A percentile compares a stretch with the other conserved stretches of the same genome.
phyloP scores from a whole-genome alignment of 768 basidiomycete genomes.

The Calocybe cyanea region DNA sequence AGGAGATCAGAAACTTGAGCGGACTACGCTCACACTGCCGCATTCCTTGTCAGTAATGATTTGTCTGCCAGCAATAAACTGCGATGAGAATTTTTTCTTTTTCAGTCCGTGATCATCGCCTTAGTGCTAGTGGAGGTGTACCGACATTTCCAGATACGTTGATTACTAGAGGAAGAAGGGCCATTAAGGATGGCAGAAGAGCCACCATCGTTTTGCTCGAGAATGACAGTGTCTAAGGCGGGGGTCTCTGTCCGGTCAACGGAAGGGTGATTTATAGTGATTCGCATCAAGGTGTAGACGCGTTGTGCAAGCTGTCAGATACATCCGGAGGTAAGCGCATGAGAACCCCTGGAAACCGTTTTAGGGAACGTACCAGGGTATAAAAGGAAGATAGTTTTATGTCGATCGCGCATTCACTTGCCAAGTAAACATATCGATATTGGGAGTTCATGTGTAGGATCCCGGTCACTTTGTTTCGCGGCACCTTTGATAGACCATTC shows the following conservation, averaged over 20 bases:
- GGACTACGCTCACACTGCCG: slow-evolving; percentile 13
- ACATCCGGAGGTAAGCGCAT: neutral
- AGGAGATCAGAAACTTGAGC: slow-evolving; percentile 1
- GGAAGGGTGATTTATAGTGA: neutral
- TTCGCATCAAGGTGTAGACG: slow-evolving; percentile 9
- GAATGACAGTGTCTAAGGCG: neutral
- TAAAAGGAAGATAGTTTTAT: no score
- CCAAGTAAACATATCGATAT: no score
- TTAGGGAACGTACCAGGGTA: no score
- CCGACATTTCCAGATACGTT: slow-evolving; percentile 10
- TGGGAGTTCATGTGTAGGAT: no score
- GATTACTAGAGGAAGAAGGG: neutral
- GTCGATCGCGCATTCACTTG: no score
- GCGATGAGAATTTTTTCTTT: neutral
- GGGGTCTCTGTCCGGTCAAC: neutral
- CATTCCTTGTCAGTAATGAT: slow-evolving; percentile 12
- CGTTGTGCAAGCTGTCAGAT: slow-evolving; percentile 4
- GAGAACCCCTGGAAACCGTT: neutral
- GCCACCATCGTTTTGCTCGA: slow-evolving; percentile 3
- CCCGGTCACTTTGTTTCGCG: slow-evolving; percentile 22
- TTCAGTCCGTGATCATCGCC: no score
- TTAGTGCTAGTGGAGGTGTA: neutral
- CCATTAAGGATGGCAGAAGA: neutral
- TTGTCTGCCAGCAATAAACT: slow-evolving; percentile 13
- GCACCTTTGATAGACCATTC: slow-evolving; percentile 56